A percentile compares a stretch with the other conserved stretches of the same genome.
Conservation (phyloP, 1,139 yeast genomes). For the Geotrichum citri-aurantii region DNA sequence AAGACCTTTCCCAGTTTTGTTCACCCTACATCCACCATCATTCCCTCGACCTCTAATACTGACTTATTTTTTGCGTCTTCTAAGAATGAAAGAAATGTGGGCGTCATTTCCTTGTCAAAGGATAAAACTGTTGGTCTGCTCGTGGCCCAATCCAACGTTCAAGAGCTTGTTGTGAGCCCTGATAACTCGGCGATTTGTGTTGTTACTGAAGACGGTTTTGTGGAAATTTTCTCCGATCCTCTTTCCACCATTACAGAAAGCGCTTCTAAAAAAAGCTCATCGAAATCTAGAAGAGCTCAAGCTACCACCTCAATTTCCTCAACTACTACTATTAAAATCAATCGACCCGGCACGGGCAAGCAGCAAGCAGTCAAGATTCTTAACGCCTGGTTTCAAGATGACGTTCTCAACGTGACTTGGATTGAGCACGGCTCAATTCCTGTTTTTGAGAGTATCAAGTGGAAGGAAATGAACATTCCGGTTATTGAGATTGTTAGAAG, state of each 20-base stretch:
- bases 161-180: conserved; percentile 35
- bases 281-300: conserved; percentile 32
- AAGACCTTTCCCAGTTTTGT: conserved; percentile 29
- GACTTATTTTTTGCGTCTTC: conserved; percentile 58
- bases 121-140: conserved; percentile 45
- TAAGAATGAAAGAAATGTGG: conserved; percentile 69
- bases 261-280: conserved; percentile 17
- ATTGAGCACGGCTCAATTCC: conserved; percentile 64
- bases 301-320: conserved; percentile 24
- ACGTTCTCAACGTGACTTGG: conserved; percentile 55
- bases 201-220: conserved; percentile 56
- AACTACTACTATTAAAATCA: conserved; percentile 23
- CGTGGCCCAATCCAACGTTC: conserved; percentile 61
- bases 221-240: conserved; percentile 61
- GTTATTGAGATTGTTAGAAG: conserved; percentile 23
- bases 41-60: conserved; percentile 17
- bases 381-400: conserved; percentile 38
- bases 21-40: conserved; percentile 23
- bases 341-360: conserved; percentile 23
- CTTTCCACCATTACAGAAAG: conserved; percentile 30
- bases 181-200: conserved; percentile 46
- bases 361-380: conserved; percentile 28
- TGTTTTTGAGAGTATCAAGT: conserved; percentile 53
- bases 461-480: conserved; percentile 42
- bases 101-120: conserved; percentile 51